phyloP scores from a whole-genome alignment of 257 asterid genomes.

The Phtheirospermum japonicum region DNA sequence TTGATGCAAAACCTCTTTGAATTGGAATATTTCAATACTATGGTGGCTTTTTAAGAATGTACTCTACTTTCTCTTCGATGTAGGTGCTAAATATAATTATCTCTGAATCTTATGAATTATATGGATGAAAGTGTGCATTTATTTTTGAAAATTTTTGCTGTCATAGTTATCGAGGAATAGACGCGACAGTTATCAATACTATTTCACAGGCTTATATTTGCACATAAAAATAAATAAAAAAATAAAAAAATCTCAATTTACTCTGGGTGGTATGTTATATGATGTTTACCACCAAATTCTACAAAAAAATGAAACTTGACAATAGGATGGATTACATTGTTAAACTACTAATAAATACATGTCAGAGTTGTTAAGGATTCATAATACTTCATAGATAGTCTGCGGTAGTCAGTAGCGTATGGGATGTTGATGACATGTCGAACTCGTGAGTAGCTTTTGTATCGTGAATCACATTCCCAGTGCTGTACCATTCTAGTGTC shows the following conservation, averaged over 20 bases:
- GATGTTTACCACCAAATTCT: slow-evolving; percentile 6
- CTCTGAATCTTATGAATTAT: too few species aligned
- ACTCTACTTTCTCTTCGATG: not conserved
- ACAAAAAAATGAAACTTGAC: not conserved
- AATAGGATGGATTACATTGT: not conserved
- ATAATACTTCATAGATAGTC: slow-evolving; percentile 14
- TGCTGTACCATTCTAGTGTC: slow-evolving; percentile 24
- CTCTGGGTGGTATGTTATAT: not conserved
- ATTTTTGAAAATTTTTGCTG: too few species aligned
- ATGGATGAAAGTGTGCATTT: too few species aligned
- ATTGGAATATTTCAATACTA: slow-evolving; percentile 28
- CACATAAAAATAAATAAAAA: too few species aligned
- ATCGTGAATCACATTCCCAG: slow-evolving; percentile 7
- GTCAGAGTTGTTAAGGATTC: not conserved
- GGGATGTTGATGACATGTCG: slow-evolving; percentile 15
- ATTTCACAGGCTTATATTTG: too few species aligned
- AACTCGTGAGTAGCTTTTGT: slow-evolving; percentile 15
- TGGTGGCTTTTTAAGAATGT: slow-evolving; percentile 11
- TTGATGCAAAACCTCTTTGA: slow-evolving; percentile 13
- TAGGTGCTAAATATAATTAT: not conserved
- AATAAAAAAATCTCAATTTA: not conserved
- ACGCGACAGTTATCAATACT: too few species aligned
- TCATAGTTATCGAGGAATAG: too few species aligned
- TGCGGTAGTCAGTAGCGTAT: slow-evolving; percentile 13
- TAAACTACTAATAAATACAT: slow-evolving; percentile 3